Conservation (phyloP, 2,329 filamentous ascomycete species). For the Penicillium aurantiogriseum region DNA sequence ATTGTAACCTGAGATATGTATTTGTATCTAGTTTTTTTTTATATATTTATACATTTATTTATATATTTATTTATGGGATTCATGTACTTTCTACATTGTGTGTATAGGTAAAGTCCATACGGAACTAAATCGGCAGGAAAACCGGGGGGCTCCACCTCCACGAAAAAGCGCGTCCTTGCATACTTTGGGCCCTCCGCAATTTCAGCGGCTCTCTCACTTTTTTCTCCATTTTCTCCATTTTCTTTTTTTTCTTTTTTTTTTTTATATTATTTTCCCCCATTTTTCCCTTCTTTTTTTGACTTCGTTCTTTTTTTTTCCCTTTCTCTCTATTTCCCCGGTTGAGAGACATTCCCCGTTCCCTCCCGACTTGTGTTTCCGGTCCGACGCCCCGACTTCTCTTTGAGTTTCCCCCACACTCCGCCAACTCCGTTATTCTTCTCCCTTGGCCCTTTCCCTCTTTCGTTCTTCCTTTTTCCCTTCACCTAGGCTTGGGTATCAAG, state of each 20-base stretch:
- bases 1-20: background rate
- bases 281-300: background rate
- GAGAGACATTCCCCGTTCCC: conserved; percentile 20
- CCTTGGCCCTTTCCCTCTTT: conserved; percentile 9
- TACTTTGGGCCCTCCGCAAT: conserved; percentile 26
- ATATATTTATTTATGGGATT: background rate
- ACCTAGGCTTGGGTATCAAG: background rate
- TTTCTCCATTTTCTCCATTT: conserved; percentile 11
- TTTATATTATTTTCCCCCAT: conserved; percentile 5
- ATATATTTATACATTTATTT: background rate
- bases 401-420: conserved; percentile 38
- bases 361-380: conserved; percentile 25
- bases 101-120: too few species aligned
- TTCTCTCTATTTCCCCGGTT: conserved; percentile 10
- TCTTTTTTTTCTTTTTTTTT: conserved; percentile 8
- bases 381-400: conserved; percentile 31
- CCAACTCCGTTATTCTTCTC: conserved; percentile 26
- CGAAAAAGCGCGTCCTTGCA: conserved; percentile 26
- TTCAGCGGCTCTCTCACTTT: conserved; percentile 20
- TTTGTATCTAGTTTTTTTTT: background rate
- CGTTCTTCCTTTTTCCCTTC: conserved; percentile 3
- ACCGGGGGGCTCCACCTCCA: conserved; percentile 23
- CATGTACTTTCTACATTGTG: background rate
- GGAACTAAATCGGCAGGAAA: conserved; percentile 14
- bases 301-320: conserved; percentile 14